phyloP scores from a whole-genome alignment of 257 asterid genomes.

The Asclepias syriaca region DNA sequence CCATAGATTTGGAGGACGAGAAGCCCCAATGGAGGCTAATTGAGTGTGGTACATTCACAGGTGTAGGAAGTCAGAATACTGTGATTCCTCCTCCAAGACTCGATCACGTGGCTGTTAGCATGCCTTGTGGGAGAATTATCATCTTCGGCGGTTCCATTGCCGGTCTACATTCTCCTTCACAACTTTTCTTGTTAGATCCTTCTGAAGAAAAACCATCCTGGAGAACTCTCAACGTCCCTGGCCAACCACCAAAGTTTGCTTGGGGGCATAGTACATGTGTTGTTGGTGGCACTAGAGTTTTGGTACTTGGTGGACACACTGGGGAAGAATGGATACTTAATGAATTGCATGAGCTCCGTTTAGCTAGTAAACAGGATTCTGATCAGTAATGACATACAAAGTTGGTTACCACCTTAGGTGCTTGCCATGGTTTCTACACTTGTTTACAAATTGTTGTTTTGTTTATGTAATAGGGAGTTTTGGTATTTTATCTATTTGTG shows the following conservation, averaged over 20 bases:
- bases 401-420: constrained; percentile 9
- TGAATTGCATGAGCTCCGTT: constrained; percentile 71
- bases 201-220: constrained; percentile 74
- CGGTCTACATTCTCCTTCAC: constrained; percentile 85
- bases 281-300: constrained; percentile 84
- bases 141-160: constrained; percentile 80
- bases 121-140: constrained; percentile 87
- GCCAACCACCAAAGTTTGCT: constrained; percentile 77
- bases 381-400: constrained; percentile 27
- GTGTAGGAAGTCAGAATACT: constrained; percentile 59
- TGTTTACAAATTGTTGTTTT: background rate
- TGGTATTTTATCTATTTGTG: constrained; percentile 3
- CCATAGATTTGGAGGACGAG: constrained; percentile 67
- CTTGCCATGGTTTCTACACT: background rate
- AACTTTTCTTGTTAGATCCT: constrained; percentile 74
- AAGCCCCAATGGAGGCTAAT: constrained; percentile 74
- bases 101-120: constrained; percentile 77
- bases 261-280: constrained; percentile 92
- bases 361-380: constrained; percentile 75
- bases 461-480: background rate
- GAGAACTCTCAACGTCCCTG: constrained; percentile 72
- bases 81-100: constrained; percentile 81
- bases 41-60: constrained; percentile 55
- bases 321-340: constrained; percentile 86
- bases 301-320: constrained; percentile 83